phyloP scores from a whole-genome alignment of 441 rosid species.

The California macrophylla region DNA sequence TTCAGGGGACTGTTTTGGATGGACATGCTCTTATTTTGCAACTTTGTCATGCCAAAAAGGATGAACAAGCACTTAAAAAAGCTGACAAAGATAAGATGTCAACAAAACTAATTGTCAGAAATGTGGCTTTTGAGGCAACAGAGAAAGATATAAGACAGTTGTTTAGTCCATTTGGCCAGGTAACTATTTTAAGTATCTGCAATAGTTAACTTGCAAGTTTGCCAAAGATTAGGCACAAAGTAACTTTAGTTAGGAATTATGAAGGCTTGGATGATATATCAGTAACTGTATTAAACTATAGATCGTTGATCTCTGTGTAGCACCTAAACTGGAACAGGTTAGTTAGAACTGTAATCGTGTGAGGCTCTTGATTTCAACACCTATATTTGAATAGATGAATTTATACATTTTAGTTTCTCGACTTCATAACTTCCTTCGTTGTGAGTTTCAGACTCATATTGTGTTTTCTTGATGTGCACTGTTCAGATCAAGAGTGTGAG shows the following conservation, averaged over 20 bases:
- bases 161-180: conserved; percentile 91
- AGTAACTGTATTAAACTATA: not conserved
- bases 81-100: conserved; percentile 53
- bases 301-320: not conserved
- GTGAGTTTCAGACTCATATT: not conserved
- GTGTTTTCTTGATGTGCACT: not conserved
- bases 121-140: conserved; percentile 92
- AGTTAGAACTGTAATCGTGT: not conserved
- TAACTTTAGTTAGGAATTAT: not conserved
- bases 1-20: conserved; percentile 75
- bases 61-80: conserved; percentile 41
- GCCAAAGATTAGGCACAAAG: not conserved
- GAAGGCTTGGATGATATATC: not conserved
- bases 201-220: not conserved
- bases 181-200: conserved; percentile 16
- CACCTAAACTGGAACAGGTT: not conserved
- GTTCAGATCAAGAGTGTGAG: conserved; percentile 74
- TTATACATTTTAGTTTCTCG: not conserved
- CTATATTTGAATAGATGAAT: not conserved
- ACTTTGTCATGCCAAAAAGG: conserved; percentile 63
- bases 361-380: not conserved
- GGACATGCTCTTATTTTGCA: conserved; percentile 78
- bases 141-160: conserved; percentile 73
- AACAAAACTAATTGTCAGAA: conserved; percentile 66
- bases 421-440: not conserved